Evolutionary conservation across 2,329 filamentous ascomycete species (phyloP).

Genomic region (Biscogniauxia sp.): DNA sequence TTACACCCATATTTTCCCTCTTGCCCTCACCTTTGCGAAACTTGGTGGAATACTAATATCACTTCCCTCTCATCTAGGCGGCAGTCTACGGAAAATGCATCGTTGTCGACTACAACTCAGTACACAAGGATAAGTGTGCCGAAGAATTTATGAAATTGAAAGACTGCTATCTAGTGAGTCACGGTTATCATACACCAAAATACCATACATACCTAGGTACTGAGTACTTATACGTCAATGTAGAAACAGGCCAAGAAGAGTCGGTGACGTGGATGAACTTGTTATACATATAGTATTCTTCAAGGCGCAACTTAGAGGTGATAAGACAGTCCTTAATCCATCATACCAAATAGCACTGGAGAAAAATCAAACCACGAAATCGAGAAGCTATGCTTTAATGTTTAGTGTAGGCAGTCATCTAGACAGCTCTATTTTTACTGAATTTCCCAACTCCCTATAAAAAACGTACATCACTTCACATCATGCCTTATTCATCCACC

Average conservation of each 20-base stretch:
- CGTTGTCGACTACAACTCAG: constrained; percentile 81
- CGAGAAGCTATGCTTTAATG: background rate
- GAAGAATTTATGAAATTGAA: constrained; percentile 84
- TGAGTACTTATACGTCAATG: constrained; percentile 11
- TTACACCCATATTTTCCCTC: background rate
- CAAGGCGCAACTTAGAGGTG: background rate
- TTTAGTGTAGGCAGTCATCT: background rate
- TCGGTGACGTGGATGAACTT: constrained; percentile 23
- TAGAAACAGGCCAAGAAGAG: constrained; percentile 53
- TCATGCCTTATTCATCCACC: constrained; percentile 2
- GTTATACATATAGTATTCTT: background rate
- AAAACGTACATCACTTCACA: constrained; percentile 2
- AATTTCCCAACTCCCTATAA: no score
- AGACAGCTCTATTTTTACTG: background rate
- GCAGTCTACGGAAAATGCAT: constrained; percentile 89
- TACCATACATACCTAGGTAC: background rate
- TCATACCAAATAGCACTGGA: background rate
- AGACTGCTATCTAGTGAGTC: constrained; percentile 77
- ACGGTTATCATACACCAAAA: background rate
- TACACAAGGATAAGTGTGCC: constrained; percentile 86
- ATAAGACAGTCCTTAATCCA: background rate
- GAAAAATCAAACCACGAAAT: background rate
- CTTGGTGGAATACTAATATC: background rate
- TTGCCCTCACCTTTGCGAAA: background rate
- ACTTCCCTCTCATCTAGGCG: constrained; percentile 53